These are phyloP conservation scores for Dactylonectria estremocensis DNA, from an alignment of 2,329 filamentous ascomycete species.

Conservation along the genomic window DNA sequence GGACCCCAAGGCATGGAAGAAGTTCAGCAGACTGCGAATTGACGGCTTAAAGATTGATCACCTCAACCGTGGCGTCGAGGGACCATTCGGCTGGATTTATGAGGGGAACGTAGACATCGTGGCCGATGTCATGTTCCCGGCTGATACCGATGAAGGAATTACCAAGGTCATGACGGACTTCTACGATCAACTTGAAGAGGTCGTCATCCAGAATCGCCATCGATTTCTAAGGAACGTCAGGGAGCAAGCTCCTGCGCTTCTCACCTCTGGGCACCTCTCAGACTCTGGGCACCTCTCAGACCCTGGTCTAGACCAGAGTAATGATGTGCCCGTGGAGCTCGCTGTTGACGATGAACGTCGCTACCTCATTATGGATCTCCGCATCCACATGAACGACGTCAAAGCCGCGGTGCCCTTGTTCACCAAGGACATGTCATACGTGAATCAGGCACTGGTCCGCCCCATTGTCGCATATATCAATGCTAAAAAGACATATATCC, in stretches of 20 bases:
- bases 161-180: slow-evolving; percentile 97
- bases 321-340: slow-evolving; percentile 27
- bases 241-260: slow-evolving; percentile 47
- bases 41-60: slow-evolving; percentile 97
- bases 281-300: slow-evolving; percentile 55
- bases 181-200: slow-evolving; percentile 95
- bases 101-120: slow-evolving; percentile 98
- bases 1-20: slow-evolving; percentile 88
- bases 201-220: slow-evolving; percentile 84
- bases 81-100: slow-evolving; percentile 97
- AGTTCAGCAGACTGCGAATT: slow-evolving; percentile 92
- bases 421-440: slow-evolving; percentile 91
- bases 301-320: slow-evolving; percentile 32
- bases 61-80: slow-evolving; percentile 91
- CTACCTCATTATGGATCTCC: slow-evolving; percentile 93
- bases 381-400: slow-evolving; percentile 96
- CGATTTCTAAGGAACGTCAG: slow-evolving; percentile 69
- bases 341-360: slow-evolving; percentile 74
- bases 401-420: slow-evolving; percentile 94
- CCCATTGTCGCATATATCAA: slow-evolving; percentile 99
- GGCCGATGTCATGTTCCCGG: slow-evolving; percentile 94
- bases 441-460: slow-evolving; percentile 94
- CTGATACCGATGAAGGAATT: slow-evolving; percentile 88
- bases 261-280: slow-evolving; percentile 53
- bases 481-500: slow-evolving; percentile 93